These are phyloP conservation scores for Vitis cinerea DNA, from an alignment of 164 flowering plant genomes.

Conservation along the genomic window DNA sequence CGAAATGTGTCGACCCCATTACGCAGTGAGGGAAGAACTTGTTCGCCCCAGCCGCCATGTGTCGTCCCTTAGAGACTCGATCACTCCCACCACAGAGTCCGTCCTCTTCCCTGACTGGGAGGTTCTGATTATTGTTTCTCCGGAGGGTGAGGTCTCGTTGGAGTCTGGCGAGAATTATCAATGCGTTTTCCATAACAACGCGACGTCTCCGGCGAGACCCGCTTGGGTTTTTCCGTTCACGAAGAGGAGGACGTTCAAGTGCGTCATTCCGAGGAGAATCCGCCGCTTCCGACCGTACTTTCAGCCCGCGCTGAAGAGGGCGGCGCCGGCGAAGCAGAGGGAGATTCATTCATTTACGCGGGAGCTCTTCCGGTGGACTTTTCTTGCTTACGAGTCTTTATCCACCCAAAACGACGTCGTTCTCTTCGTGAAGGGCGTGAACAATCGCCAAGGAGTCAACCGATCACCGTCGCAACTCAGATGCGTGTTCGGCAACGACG, in stretches of 20 bases:
- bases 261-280: constrained; percentile 45
- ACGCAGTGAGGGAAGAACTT: not conserved
- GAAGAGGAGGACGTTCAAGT: constrained; percentile 39
- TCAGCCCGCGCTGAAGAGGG: constrained; percentile 37
- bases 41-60: constrained; percentile 10
- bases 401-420: constrained; percentile 74
- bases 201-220: constrained; percentile 46
- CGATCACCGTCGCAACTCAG: constrained; percentile 39
- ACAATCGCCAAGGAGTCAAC: constrained; percentile 56
- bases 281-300: constrained; percentile 45
- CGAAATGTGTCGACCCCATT: no score
- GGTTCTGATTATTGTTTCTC: constrained; percentile 46
- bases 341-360: constrained; percentile 9
- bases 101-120: constrained; percentile 77
- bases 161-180: constrained; percentile 12
- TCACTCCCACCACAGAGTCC: constrained; percentile 22
- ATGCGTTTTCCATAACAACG: constrained; percentile 59
- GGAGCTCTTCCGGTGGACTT: constrained; percentile 52
- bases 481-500: constrained; percentile 54
- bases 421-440: constrained; percentile 72
- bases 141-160: constrained; percentile 1
- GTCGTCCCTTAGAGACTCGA: constrained; percentile 2
- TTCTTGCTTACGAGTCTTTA: constrained; percentile 61
- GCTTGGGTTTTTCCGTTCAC: constrained; percentile 40
- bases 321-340: not conserved